phyloP scores from a whole-genome alignment of 306 rosid species.

The Medicago arabica region DNA sequence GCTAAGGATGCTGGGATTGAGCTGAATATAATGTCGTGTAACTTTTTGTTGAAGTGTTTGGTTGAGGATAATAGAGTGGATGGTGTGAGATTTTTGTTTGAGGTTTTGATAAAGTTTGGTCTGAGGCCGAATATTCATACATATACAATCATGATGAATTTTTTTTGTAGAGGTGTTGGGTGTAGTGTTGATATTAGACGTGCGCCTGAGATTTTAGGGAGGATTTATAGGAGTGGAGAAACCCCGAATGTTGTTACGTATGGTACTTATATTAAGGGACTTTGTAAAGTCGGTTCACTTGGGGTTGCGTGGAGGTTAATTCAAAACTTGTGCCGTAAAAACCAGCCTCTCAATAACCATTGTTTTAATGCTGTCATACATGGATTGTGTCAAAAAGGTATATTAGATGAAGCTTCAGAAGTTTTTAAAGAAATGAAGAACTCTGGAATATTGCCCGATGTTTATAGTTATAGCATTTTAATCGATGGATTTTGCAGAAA shows the following conservation, averaged over 20 bases:
- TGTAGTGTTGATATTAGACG: slow-evolving; percentile 46
- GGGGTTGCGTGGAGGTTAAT: slow-evolving; percentile 52
- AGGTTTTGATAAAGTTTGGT: slow-evolving; percentile 55
- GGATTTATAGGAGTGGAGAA: slow-evolving; percentile 52
- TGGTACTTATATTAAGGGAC: slow-evolving; percentile 64
- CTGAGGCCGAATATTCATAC: slow-evolving; percentile 62
- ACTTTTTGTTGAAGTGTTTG: slow-evolving; percentile 77
- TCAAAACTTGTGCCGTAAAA: slow-evolving; percentile 44
- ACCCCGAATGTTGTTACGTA: slow-evolving; percentile 62
- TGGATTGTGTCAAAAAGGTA: slow-evolving; percentile 58
- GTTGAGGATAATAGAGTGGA: slow-evolving; percentile 58
- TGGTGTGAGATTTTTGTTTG: slow-evolving; percentile 49
- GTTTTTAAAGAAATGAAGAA: slow-evolving; percentile 64
- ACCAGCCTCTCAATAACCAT: slow-evolving; percentile 54
- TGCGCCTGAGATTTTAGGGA: slow-evolving; percentile 60
- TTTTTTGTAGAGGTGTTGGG: slow-evolving; percentile 57
- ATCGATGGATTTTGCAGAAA: slow-evolving; percentile 50
- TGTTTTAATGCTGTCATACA: slow-evolving; percentile 60
- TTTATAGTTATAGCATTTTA: slow-evolving; percentile 66
- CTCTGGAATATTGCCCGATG: slow-evolving; percentile 59
- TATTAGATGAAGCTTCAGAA: slow-evolving; percentile 45
- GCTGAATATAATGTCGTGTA: slow-evolving; percentile 55
- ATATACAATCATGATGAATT: slow-evolving; percentile 68
- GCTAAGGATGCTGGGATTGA: slow-evolving; percentile 53
- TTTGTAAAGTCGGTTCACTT: slow-evolving; percentile 59